Conservation (phyloP, 2,329 filamentous ascomycete genomes). For the Domatiomyces globalis region DNA sequence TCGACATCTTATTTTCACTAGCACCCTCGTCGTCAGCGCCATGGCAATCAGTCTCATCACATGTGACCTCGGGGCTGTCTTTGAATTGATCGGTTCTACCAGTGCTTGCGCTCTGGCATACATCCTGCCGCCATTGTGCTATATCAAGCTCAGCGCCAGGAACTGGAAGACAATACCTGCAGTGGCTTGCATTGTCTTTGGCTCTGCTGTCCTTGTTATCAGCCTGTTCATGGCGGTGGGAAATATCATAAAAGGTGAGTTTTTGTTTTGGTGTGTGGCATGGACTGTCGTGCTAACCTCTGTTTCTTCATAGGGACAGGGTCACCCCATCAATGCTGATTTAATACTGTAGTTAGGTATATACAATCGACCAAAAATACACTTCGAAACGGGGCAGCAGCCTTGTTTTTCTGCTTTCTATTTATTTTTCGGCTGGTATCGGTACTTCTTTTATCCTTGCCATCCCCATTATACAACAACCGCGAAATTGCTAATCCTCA, state of each 20-base stretch:
- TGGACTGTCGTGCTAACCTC: background rate
- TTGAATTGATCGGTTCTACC: slow-evolving; percentile 90
- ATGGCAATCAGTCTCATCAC: slow-evolving; percentile 69
- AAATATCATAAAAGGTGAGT: slow-evolving; percentile 42
- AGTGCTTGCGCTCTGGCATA: slow-evolving; percentile 90
- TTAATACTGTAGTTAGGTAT: background rate
- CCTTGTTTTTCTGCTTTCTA: background rate
- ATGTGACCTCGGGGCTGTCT: slow-evolving; percentile 85
- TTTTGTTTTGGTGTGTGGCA: background rate
- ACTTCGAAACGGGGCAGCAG: background rate
- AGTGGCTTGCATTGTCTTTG: slow-evolving; percentile 62
- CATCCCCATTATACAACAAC: no score
- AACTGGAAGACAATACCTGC: slow-evolving; percentile 56
- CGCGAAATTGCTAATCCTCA: no score
- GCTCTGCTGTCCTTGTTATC: slow-evolving; percentile 64
- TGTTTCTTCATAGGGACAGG: slow-evolving; percentile 8
- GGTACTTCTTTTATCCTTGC: no score
- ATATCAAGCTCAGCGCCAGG: slow-evolving; percentile 70
- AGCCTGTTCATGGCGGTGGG: slow-evolving; percentile 57
- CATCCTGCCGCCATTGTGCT: slow-evolving; percentile 87
- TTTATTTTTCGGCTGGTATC: no score
- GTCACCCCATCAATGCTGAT: slow-evolving; percentile 11
- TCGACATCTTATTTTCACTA: slow-evolving; percentile 76
- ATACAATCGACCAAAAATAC: background rate
- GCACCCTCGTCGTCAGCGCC: slow-evolving; percentile 62